Conservation (phyloP, 1,284 basidiomycete genomes). For the Mycena sp. region DNA sequence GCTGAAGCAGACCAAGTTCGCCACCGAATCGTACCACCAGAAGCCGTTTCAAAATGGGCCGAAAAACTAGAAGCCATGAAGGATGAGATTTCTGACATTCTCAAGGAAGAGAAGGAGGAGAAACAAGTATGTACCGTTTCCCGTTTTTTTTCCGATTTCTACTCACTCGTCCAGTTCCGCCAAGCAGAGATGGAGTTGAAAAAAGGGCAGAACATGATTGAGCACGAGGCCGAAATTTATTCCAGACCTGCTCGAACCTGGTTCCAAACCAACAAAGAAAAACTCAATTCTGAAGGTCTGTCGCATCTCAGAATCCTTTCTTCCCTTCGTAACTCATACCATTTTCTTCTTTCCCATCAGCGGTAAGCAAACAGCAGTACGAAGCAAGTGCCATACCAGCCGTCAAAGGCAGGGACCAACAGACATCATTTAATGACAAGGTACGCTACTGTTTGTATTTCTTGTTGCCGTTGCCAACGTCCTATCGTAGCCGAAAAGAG, state of each 20-base stretch:
- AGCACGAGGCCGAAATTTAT: slow-evolving; percentile 95
- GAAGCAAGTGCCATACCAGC: slow-evolving; percentile 46
- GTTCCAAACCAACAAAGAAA: slow-evolving; percentile 95
- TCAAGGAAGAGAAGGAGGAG: slow-evolving; percentile 96
- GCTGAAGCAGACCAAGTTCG: slow-evolving; percentile 83
- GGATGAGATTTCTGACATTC: slow-evolving; percentile 82
- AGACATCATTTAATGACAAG: slow-evolving; percentile 16
- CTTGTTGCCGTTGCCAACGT: background rate
- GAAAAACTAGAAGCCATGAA: slow-evolving; percentile 80
- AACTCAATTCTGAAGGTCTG: slow-evolving; percentile 81
- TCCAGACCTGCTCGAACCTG: slow-evolving; percentile 95
- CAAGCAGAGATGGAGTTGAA: slow-evolving; percentile 96
- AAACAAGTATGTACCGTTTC: slow-evolving; percentile 71
- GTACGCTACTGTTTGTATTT: background rate
- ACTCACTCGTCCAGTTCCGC: slow-evolving; percentile 62
- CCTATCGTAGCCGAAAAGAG: slow-evolving; percentile 73
- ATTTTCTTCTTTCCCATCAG: slow-evolving; percentile 51
- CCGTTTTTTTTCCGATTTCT: slow-evolving; percentile 5
- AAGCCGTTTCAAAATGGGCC: slow-evolving; percentile 78
- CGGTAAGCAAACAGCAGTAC: slow-evolving; percentile 78
- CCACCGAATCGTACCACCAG: slow-evolving; percentile 90
- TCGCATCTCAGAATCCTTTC: background rate
- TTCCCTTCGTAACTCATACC: slow-evolving; percentile 5
- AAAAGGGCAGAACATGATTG: slow-evolving; percentile 96
- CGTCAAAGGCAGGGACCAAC: slow-evolving; percentile 39